These are phyloP conservation scores for Lactarius indigo DNA, from an alignment of 768 basidiomycete genomes.

Conservation along the genomic window DNA sequence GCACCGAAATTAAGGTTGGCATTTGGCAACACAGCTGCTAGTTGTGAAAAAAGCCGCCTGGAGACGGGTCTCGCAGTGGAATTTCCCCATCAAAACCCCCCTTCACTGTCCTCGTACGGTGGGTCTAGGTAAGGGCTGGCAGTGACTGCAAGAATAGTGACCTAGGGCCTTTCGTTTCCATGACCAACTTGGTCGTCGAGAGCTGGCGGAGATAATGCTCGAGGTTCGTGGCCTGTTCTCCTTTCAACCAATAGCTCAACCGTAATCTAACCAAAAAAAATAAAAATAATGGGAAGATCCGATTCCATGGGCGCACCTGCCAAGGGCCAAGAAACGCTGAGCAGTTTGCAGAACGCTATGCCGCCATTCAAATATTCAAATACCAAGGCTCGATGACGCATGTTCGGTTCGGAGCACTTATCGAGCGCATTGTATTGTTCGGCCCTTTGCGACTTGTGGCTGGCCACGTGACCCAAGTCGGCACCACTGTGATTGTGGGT, in stretches of 20 bases:
- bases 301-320: background rate
- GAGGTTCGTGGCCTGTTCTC: background rate
- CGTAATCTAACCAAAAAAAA: background rate
- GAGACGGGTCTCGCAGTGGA: background rate
- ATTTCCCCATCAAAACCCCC: background rate
- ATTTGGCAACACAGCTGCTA: background rate
- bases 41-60: no score
- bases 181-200: background rate
- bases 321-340: background rate
- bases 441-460: background rate
- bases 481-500: no score
- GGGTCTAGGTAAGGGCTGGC: background rate
- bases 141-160: background rate
- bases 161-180: background rate
- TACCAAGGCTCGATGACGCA: background rate
- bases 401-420: background rate
- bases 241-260: background rate
- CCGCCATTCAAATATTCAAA: background rate
- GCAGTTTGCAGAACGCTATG: background rate
- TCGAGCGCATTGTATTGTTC: no score
- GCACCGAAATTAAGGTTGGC: background rate
- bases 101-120: background rate
- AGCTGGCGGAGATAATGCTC: background rate
- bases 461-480: background rate
- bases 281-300: background rate